These are phyloP conservation scores for Datura wrightii DNA, from an alignment of 257 asterid species.

Conservation along the genomic window DNA sequence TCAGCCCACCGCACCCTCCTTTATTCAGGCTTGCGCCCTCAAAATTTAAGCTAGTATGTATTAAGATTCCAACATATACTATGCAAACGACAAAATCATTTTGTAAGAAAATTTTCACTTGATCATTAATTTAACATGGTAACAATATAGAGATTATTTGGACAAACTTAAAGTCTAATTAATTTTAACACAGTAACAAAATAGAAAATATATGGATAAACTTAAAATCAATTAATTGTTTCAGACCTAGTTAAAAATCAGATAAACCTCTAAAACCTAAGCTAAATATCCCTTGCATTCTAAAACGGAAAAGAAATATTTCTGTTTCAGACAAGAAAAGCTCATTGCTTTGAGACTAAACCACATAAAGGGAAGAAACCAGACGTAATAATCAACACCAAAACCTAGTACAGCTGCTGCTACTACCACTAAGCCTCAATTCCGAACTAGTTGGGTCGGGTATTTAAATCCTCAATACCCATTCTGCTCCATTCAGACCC, in stretches of 20 bases:
- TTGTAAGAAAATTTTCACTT: not conserved
- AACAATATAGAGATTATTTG: not conserved
- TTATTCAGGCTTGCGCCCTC: not conserved
- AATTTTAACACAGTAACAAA: not conserved
- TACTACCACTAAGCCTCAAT: not conserved
- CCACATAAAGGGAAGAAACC: not conserved
- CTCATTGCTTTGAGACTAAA: conserved; percentile 20
- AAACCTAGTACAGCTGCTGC: conserved; percentile 10
- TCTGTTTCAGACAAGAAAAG: conserved; percentile 24
- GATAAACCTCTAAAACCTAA: not conserved
- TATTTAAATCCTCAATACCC: not conserved
- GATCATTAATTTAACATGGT: conserved; percentile 10
- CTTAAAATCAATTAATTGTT: not conserved
- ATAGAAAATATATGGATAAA: not conserved
- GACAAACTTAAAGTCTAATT: not conserved
- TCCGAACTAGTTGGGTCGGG: not conserved
- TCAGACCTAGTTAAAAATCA: conserved; percentile 18
- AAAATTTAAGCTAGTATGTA: not conserved
- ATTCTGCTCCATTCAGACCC: not conserved
- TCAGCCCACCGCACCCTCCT: not conserved
- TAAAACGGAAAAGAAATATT: not conserved
- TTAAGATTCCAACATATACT: not conserved
- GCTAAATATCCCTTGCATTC: not conserved
- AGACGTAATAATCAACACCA: conserved; percentile 12
- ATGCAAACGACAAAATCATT: not conserved